Conservation (phyloP, 106 monocot species). For the Phalaenopsis aphrodite region DNA sequence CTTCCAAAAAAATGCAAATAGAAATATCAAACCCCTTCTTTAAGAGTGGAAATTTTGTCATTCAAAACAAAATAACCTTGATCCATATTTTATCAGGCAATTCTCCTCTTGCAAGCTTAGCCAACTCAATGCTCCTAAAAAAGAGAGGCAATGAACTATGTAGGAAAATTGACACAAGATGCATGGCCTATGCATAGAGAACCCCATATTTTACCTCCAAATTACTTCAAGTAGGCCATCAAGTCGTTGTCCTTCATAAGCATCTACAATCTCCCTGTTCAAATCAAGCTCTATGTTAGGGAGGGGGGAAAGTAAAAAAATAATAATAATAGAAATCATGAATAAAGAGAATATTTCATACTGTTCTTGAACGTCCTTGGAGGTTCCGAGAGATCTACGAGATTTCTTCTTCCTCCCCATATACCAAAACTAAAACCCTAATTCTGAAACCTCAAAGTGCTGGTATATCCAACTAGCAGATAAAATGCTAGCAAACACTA, state of each 20-base stretch:
- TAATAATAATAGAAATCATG: background rate
- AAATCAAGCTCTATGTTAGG: background rate
- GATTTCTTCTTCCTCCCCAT: conserved; percentile 23
- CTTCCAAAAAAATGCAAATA: background rate
- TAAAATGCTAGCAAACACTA: background rate
- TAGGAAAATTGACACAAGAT: background rate
- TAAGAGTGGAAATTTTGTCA: background rate
- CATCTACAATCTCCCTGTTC: conserved; percentile 15
- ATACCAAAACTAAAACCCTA: background rate
- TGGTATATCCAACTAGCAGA: background rate
- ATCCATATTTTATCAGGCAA: conserved; percentile 76
- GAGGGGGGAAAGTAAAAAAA: background rate
- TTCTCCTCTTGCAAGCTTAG: conserved; percentile 33
- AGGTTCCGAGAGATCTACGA: background rate
- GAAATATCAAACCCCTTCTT: background rate
- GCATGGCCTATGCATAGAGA: background rate
- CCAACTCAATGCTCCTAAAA: conserved; percentile 47
- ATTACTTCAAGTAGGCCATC: conserved; percentile 37
- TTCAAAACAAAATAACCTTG: conserved; percentile 29
- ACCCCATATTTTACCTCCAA: conserved; percentile 6
- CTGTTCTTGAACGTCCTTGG: conserved; percentile 10
- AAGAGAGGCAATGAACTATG: background rate
- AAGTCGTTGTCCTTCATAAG: conserved; percentile 39
- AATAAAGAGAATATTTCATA: background rate
- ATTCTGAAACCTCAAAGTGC: background rate